These are phyloP conservation scores for Termitomyces sp. DNA, from an alignment of 768 basidiomycete species.

Conservation along the genomic window DNA sequence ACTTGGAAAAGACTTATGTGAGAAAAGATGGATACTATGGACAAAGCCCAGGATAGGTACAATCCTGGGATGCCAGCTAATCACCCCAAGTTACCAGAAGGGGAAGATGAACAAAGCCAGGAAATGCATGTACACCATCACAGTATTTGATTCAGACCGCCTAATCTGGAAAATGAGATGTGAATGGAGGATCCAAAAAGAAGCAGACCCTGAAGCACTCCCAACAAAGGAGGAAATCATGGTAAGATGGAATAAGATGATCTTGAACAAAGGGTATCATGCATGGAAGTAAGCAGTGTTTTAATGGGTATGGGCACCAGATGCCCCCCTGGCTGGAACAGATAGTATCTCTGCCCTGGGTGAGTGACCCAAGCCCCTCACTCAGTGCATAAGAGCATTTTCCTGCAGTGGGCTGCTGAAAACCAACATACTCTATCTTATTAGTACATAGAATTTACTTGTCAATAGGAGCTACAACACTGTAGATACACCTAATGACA, in stretches of 20 bases:
- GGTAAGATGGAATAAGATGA: not conserved
- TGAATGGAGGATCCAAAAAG: conserved; percentile 19
- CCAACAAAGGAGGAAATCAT: conserved; percentile 1
- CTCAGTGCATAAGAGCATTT: too few species aligned
- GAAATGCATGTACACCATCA: conserved; percentile 17
- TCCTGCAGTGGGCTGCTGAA: too few species aligned
- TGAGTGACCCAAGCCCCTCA: too few species aligned
- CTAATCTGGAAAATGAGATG: conserved; percentile 28
- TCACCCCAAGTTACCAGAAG: not conserved
- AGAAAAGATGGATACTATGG: not conserved
- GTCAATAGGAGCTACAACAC: too few species aligned
- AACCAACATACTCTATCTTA: too few species aligned
- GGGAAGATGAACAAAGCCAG: not conserved
- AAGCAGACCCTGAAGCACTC: conserved; percentile 1
- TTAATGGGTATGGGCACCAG: too few species aligned
- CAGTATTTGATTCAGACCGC: conserved; percentile 26
- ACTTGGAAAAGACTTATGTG: not conserved
- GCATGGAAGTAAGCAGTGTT: too few species aligned
- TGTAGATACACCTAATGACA: too few species aligned
- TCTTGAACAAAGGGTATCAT: too few species aligned
- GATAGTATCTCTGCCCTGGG: too few species aligned
- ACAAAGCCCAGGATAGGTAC: conserved; percentile 9
- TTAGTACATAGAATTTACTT: too few species aligned
- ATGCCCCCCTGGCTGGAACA: too few species aligned
- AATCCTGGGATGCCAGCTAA: conserved; percentile 13